A percentile compares a stretch with the other conserved stretches of the same genome.
Evolutionary conservation across 768 basidiomycete genomes (phyloP).

Genomic region (Termitomyces sp.): DNA sequence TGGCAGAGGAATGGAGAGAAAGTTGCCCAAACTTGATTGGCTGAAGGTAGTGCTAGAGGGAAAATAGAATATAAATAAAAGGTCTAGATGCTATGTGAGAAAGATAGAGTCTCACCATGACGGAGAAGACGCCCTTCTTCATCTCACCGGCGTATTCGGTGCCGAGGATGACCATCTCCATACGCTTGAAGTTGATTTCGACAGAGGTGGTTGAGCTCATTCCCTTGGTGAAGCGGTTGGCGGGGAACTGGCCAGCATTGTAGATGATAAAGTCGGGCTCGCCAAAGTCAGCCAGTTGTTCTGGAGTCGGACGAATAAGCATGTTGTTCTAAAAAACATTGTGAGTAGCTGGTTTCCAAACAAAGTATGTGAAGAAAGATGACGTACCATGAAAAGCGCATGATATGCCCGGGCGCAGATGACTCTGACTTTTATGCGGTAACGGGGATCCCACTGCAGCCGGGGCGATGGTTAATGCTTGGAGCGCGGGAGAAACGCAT

Average conservation of each 20-base stretch:
- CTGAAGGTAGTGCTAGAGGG: slow-evolving; percentile 84
- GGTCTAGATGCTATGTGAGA: slow-evolving; percentile 5
- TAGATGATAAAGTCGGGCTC: slow-evolving; percentile 99
- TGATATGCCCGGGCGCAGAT: slow-evolving; percentile 99
- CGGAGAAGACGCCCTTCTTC: slow-evolving; percentile 99
- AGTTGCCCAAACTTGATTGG: slow-evolving; percentile 98
- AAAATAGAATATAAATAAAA: slow-evolving; percentile 10
- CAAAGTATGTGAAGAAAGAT: slow-evolving; percentile 7
- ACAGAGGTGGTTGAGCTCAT: slow-evolving; percentile 99
- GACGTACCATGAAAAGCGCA: slow-evolving; percentile 92
- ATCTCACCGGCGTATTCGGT: slow-evolving; percentile 99
- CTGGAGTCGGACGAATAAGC: slow-evolving; percentile 96
- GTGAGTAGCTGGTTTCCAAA: slow-evolving; percentile 10
- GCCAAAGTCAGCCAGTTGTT: slow-evolving; percentile 91
- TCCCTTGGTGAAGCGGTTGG: slow-evolving; percentile 99
- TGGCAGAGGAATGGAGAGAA: slow-evolving; percentile 96
- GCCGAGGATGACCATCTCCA: slow-evolving; percentile 99
- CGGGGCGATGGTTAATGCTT: slow-evolving; percentile 5
- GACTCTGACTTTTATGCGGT: slow-evolving; percentile 99
- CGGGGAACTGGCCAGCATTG: slow-evolving; percentile 99
- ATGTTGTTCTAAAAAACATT: slow-evolving; percentile 77
- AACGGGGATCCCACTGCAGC: slow-evolving; percentile 91
- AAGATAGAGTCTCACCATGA: slow-evolving; percentile 60
- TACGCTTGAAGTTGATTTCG: slow-evolving; percentile 99
- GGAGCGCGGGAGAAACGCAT: slow-evolving; percentile 4